Evolutionary conservation across 305 asterid genomes (phyloP).

Genomic region (Caryopteris hybrid): DNA sequence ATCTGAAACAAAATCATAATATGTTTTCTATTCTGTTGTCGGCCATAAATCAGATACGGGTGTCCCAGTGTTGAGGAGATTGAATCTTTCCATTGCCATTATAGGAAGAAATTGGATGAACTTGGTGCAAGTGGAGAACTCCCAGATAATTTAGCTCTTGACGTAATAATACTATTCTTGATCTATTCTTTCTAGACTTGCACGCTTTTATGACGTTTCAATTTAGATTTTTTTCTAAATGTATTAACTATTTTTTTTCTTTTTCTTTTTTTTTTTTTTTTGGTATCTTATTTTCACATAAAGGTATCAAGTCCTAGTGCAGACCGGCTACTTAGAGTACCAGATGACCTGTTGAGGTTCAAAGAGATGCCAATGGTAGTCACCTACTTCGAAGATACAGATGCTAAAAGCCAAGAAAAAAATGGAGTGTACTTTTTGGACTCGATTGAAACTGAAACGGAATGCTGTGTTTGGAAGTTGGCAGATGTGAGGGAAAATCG

Average conservation of each 20-base stretch:
- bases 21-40: neutral
- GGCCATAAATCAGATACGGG: constrained; percentile 53
- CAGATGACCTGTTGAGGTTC: constrained; percentile 74
- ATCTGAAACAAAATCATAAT: neutral
- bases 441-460: constrained; percentile 50
- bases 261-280: neutral
- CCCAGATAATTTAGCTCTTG: constrained; percentile 83
- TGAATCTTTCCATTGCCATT: constrained; percentile 62
- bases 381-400: constrained; percentile 40
- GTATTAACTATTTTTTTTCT: neutral
- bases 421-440: constrained; percentile 57
- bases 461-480: constrained; percentile 72
- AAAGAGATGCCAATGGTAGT: constrained; percentile 72
- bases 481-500: constrained; percentile 91
- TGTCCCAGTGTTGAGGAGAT: constrained; percentile 79
- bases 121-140: constrained; percentile 68
- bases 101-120: constrained; percentile 66
- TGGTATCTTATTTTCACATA: constrained; percentile 11
- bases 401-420: constrained; percentile 35
- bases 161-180: constrained; percentile 37
- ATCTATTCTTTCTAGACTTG: neutral
- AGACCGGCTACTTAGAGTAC: constrained; percentile 76
- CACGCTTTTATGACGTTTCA: neutral
- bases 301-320: constrained; percentile 95
- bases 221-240: neutral